phyloP scores from a whole-genome alignment of 495 filamentous ascomycete genomes.

The Penicillium riverlandense region DNA sequence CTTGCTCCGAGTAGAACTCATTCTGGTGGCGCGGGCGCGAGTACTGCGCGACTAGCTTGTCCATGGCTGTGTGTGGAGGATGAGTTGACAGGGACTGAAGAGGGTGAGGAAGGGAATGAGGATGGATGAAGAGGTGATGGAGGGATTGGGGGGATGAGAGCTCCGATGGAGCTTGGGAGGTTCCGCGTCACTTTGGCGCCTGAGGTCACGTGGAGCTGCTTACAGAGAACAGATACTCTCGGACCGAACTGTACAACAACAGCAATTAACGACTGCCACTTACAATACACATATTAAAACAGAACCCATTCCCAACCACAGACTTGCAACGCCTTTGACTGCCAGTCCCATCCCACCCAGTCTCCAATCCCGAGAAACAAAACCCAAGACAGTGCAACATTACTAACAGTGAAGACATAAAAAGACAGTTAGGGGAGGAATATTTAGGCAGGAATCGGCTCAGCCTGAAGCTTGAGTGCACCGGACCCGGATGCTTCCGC shows the following conservation, averaged over 20 bases:
- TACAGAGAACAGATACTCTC: neutral
- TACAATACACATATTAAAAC: too few relatives aligned
- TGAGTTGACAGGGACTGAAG: neutral
- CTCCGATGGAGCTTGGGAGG: slow-evolving; percentile 26
- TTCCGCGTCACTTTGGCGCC: slow-evolving; percentile 42
- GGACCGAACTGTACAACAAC: neutral
- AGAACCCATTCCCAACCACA: too few relatives aligned
- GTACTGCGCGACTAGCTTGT: slow-evolving; percentile 88
- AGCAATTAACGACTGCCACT: neutral
- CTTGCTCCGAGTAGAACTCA: slow-evolving; percentile 65
- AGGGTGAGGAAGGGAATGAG: slow-evolving; percentile 1
- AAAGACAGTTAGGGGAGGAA: too few relatives aligned
- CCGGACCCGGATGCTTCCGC: too few relatives aligned
- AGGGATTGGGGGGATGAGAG: slow-evolving; percentile 15
- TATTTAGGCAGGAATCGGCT: neutral
- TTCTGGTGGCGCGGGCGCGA: slow-evolving; percentile 63
- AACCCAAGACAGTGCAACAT: too few relatives aligned
- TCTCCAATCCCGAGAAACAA: too few relatives aligned
- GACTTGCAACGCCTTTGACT: too few relatives aligned
- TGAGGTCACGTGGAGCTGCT: slow-evolving; percentile 30
- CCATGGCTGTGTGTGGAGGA: slow-evolving; percentile 53
- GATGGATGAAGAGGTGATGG: slow-evolving; percentile 1
- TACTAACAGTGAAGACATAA: too few relatives aligned
- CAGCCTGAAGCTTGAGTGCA: neutral
- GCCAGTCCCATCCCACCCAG: too few relatives aligned